phyloP scores from a whole-genome alignment of 2,329 filamentous ascomycete genomes.

The Furcasterigmium furcatum region DNA sequence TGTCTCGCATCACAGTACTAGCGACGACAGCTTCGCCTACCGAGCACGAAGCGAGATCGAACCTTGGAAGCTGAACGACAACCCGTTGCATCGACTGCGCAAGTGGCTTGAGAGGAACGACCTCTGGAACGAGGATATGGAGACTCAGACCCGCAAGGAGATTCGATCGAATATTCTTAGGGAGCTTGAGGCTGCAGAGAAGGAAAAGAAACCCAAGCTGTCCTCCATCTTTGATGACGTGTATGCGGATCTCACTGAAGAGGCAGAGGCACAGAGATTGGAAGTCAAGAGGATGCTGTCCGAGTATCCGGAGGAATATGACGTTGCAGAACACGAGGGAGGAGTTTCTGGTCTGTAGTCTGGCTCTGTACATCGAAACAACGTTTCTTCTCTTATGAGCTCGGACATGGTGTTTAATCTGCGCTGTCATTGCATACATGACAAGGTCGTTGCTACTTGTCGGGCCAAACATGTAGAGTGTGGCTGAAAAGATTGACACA shows the following conservation, averaged over 20 bases:
- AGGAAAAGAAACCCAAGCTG: constrained; percentile 74
- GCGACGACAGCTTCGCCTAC: constrained; percentile 95
- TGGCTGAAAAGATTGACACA: too few species aligned
- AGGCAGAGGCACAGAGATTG: constrained; percentile 66
- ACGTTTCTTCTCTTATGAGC: too few species aligned
- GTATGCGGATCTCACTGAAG: constrained; percentile 83
- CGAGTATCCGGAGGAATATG: constrained; percentile 89
- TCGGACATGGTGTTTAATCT: too few species aligned
- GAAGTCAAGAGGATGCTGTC: constrained; percentile 76
- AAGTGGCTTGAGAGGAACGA: constrained; percentile 87
- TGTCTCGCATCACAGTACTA: constrained; percentile 96
- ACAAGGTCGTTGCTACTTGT: too few species aligned
- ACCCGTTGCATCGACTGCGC: constrained; percentile 77
- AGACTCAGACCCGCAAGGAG: constrained; percentile 66
- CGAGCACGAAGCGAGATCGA: constrained; percentile 90
- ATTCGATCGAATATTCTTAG: constrained; percentile 74
- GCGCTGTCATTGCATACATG: too few species aligned
- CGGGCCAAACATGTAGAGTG: too few species aligned
- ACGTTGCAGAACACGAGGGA: too few species aligned
- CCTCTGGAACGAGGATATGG: constrained; percentile 81
- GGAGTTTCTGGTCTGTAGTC: too few species aligned
- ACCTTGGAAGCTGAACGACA: constrained; percentile 89
- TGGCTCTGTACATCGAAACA: too few species aligned
- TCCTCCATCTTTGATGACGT: constrained; percentile 79
- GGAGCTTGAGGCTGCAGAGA: constrained; percentile 81